Percentiles rank a stretch among this genome's conserved stretches.
Evolutionary conservation across 2,329 filamentous ascomycete genomes (phyloP).

Genomic region (Ramularia endophylla): DNA sequence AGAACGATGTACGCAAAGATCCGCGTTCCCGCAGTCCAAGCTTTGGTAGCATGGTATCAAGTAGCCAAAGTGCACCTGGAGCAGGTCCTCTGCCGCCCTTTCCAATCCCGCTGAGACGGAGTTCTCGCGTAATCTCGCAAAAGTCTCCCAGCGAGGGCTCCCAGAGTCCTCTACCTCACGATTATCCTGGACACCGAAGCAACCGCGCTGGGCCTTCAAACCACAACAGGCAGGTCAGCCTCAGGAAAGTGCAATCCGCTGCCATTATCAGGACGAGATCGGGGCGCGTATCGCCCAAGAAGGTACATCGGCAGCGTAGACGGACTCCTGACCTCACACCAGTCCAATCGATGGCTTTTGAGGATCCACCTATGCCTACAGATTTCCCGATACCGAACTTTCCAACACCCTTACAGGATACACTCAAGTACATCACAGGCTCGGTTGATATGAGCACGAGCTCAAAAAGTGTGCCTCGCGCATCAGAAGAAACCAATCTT

Average conservation of each 20-base stretch:
- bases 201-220: conserved; percentile 13
- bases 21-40: conserved; percentile 59
- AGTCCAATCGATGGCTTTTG: conserved; percentile 32
- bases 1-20: conserved; percentile 15
- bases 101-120: conserved; percentile 83
- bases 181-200: conserved; percentile 19
- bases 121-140: conserved; percentile 71
- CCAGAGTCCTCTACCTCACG: conserved; percentile 65
- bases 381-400: conserved; percentile 31
- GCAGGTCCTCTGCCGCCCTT: conserved; percentile 61
- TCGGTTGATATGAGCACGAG: conserved; percentile 17
- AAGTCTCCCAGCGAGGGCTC: conserved; percentile 68
- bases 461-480: conserved; percentile 10
- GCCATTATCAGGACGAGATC: conserved; percentile 56
- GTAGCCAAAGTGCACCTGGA: conserved; percentile 29
- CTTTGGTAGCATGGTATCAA: conserved; percentile 46
- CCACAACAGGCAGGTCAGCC: conserved; percentile 39
- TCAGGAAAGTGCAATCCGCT: conserved; percentile 79
- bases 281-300: conserved; percentile 52
- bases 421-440: conserved; percentile 15
- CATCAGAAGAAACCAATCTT: conserved; percentile 52
- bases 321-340: conserved; percentile 31
- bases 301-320: conserved; percentile 23
- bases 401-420: conserved; percentile 23
- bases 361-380: conserved; percentile 25